Evolutionary conservation across 2,329 filamentous ascomycete genomes (phyloP), one percentile per base, ranked within the genome.

Genomic region (Colletotrichum tamarilloi): DNA sequence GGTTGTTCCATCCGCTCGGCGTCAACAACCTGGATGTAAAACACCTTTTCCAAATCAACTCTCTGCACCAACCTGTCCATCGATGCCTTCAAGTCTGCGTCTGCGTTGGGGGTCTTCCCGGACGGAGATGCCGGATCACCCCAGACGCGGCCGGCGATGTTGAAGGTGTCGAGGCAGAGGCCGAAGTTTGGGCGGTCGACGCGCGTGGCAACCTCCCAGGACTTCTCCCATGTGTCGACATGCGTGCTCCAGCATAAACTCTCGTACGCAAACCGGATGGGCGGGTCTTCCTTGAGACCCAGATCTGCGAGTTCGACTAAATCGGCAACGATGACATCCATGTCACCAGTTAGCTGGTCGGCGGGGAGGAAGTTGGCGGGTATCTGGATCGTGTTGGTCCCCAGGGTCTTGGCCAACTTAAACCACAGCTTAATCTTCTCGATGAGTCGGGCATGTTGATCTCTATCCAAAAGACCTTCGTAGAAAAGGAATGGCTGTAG

Each of bases 401-500:
- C 84, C 0, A 96, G 84, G 9, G 87, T 87, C 16, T 87, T 85
- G 3, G 89, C 91, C 12, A 96, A 83, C 49, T 87, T 79, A 75
- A 95, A 91, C 93, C 93, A 96, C 24, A 92, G 84, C 9, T 87
- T 83, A 22, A 96, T 86, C 76, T 94, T 88, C 24, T 88, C 84
- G 28, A 95, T 82, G 5, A 90, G 85, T 24, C 84, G 81, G 1
- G 82, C 81, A 77, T 93, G 92, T 71, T 88, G 85, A 16, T 81
- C 76, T 6, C 92, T 85, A 80, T 94, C 90, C 4, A 91, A 73
- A 0, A 95, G 86, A 1, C 94, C 94, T 76, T 95, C 94, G 82
- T 93, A 95, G 82, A 94, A 90, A 83, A 89, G 88, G 79, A 96
- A 95, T 0, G 94, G 94, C 78, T 95, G 93, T 0, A 95, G 86